These are phyloP conservation scores for Choricystis sp. DNA, from an alignment of 139 green algal genomes.

Conservation along the genomic window DNA sequence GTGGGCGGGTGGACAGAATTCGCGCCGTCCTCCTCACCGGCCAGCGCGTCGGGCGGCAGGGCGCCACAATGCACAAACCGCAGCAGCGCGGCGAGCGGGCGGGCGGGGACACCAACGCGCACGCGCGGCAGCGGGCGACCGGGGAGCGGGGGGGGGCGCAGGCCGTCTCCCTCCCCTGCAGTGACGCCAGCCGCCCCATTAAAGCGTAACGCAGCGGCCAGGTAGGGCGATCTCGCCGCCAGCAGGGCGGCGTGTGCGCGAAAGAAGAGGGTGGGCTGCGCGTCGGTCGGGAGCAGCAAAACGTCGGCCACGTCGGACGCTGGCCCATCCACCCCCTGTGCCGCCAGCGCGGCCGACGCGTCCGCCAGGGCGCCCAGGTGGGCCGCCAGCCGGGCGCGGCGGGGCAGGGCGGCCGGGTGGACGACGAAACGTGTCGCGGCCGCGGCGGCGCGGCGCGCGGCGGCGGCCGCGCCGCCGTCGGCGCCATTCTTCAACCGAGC, in stretches of 20 bases:
- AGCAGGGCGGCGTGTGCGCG: neutral
- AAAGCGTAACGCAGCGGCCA: neutral
- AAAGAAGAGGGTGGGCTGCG: neutral
- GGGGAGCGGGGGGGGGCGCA: too few relatives aligned
- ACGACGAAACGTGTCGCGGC: neutral
- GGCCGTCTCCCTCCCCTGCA: neutral
- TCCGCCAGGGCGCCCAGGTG: neutral
- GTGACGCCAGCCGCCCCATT: neutral
- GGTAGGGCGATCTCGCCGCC: neutral
- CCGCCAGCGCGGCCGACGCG: neutral
- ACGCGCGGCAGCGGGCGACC: too few relatives aligned
- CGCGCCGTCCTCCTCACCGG: too few relatives aligned
- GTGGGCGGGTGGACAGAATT: neutral
- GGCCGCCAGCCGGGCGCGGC: neutral
- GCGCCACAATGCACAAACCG: too few relatives aligned
- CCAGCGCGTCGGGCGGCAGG: neutral
- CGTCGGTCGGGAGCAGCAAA: neutral
- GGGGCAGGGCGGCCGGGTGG: neutral
- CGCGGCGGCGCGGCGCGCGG: too few relatives aligned
- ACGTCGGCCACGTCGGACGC: neutral
- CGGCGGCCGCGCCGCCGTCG: too few relatives aligned
- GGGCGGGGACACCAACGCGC: too few relatives aligned
- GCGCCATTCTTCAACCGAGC: neutral
- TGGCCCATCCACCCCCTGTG: neutral
- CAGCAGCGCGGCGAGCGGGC: too few relatives aligned